A percentile compares a stretch with the other conserved stretches of the same genome.
These are phyloP conservation scores for Grosmannia huntii DNA, from an alignment of 2,329 filamentous ascomycete species.

Conservation along the genomic window DNA sequence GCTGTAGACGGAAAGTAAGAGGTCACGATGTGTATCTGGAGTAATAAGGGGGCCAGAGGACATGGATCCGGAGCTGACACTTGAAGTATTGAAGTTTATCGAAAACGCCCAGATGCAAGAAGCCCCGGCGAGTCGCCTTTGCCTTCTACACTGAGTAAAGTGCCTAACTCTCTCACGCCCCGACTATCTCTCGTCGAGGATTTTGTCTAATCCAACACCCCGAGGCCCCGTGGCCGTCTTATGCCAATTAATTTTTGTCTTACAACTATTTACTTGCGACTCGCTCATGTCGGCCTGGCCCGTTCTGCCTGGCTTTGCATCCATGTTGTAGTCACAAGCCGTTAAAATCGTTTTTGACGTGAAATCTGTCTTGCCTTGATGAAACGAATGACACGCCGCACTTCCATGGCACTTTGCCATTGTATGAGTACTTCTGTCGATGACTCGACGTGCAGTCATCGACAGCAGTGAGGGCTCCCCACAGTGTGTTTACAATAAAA, in stretches of 20 bases:
- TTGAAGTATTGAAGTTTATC: neutral
- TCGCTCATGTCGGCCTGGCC: neutral
- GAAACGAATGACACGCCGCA: neutral
- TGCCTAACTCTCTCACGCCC: neutral
- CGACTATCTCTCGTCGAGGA: neutral
- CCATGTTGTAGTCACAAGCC: neutral
- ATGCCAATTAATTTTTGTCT: neutral
- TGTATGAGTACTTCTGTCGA: neutral
- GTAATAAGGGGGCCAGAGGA: neutral
- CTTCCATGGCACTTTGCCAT: too few relatives aligned
- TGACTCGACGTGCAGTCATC: neutral
- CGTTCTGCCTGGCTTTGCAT: neutral
- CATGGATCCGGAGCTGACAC: neutral
- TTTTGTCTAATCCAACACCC: neutral
- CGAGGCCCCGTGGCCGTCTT: neutral
- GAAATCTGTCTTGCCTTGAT: neutral
- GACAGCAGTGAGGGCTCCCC: neutral
- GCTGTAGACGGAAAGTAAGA: neutral
- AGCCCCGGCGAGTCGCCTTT: conserved; percentile 7
- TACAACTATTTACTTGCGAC: neutral
- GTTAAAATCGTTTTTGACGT: neutral
- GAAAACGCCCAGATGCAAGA: neutral
- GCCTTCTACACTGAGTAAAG: conserved; percentile 6
- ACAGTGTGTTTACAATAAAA: neutral
- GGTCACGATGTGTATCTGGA: neutral